Percentiles rank a stretch among this genome's conserved stretches.
Evolutionary conservation across 2,329 filamentous ascomycete species (phyloP).

Genomic region (Cryphonectria radicalis): DNA sequence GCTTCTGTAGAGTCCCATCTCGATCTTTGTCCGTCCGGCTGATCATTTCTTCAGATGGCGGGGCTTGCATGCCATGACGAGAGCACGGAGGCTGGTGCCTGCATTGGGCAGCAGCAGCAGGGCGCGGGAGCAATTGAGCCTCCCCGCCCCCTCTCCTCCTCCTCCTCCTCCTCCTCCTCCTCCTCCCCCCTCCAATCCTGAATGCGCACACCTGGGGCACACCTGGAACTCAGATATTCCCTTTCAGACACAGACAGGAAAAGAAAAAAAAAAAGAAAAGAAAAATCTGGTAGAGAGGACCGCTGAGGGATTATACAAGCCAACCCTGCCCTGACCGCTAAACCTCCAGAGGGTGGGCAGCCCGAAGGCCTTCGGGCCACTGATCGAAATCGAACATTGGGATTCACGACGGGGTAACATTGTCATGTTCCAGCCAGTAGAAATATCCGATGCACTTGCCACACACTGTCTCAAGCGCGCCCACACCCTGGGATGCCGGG

Average conservation of each 20-base stretch:
- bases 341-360: constrained; percentile 8
- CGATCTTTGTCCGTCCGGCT: constrained; percentile 11
- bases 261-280: neutral
- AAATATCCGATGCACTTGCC: constrained; percentile 17
- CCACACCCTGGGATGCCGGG: constrained; percentile 18
- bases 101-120: constrained; percentile 6
- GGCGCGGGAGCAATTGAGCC: constrained; percentile 1
- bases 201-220: neutral
- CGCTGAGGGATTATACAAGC: constrained; percentile 1
- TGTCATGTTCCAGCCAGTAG: constrained; percentile 24
- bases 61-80: neutral
- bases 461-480: constrained; percentile 17
- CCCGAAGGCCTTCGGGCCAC: constrained; percentile 29
- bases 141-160: neutral
- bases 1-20: constrained; percentile 4
- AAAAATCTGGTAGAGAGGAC: neutral
- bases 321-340: constrained; percentile 13
- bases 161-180: too few species aligned
- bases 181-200: neutral
- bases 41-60: constrained; percentile 8
- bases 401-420: constrained; percentile 24
- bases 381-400: constrained; percentile 20
- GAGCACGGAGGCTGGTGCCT: neutral
- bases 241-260: neutral
- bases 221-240: neutral